Evolutionary conservation across 1,284 basidiomycete genomes (phyloP), one percentile per base, ranked within the genome.

Genomic region (Boletus semigastroideus): DNA sequence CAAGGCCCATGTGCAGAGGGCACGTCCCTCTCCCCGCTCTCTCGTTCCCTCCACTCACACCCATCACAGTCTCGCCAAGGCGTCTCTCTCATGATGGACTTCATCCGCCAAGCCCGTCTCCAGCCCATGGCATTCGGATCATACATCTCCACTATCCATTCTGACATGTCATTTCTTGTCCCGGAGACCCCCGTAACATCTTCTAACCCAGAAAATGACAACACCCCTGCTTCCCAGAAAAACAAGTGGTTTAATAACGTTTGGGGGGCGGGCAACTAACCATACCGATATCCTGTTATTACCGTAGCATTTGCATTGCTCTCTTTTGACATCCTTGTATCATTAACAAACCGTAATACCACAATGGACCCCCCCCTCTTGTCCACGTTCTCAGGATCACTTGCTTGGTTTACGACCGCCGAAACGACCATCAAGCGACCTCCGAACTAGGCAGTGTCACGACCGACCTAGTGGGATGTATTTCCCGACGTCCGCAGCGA

Each of bases 401-500:
- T n/a, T n/a, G n/a, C n/a, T n/a, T n/a, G n/a, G n/a, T n/a, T n/a
- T n/a, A 25, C 25, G 22, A 22, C 3, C 25, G 7, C 25, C 7
- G 22, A 20, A 37, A 27, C 38, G 31, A 22, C 42, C 31, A 38
- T 31, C 27, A 30, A 7, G 14, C 22, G 22, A 5, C 30, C 10
- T 50, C 16, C 14, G 25, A n/a, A 19, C 6, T 1, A 25, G 39
- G 22, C 25, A 30, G n/a, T n/a, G n/a, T n/a, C 37, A 22, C 22
- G 14, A 30, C 36, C 42, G n/a, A 34, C 30, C 20, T 46, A 17
- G 46, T 17, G 25, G 44, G 52, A 92, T 92, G 89, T 92, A 92
- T 72, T 92, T 92, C 69, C 89, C 89, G 51, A 91, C 87, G 19
- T 83, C 85, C 31, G 82, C 87, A 47, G 86, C 89, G 25, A 76